phyloP scores from a whole-genome alignment of 2,329 filamentous ascomycete species.

The Arthrinium puccinioides region DNA sequence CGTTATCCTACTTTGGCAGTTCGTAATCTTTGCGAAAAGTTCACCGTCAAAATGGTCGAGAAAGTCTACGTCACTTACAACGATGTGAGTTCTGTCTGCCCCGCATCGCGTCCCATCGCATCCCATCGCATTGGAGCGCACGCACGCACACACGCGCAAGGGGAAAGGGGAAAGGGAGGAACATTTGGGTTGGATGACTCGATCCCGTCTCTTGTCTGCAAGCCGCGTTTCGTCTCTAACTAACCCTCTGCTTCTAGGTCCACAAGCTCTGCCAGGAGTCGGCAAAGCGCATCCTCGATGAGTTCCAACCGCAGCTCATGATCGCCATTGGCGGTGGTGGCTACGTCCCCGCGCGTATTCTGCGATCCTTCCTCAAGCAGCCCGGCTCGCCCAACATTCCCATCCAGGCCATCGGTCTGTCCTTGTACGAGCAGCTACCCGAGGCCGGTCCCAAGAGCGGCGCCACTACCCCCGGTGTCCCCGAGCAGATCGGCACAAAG shows the following conservation, averaged over 20 bases:
- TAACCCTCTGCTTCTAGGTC: conserved; percentile 49
- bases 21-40: too few relatives aligned
- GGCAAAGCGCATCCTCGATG: conserved; percentile 71
- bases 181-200: too few relatives aligned
- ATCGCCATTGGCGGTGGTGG: conserved; percentile 97
- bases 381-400: conserved; percentile 87
- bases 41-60: conserved; percentile 60
- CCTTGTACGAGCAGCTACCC: conserved; percentile 82
- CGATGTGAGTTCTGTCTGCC: conserved; percentile 52
- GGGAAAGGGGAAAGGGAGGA: too few relatives aligned
- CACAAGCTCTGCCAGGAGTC: conserved; percentile 94
- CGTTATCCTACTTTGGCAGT: too few relatives aligned
- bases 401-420: conserved; percentile 97
- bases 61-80: conserved; percentile 91
- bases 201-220: too few relatives aligned
- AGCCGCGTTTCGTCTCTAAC: too few relatives aligned
- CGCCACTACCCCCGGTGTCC: conserved; percentile 32
- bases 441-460: conserved; percentile 42
- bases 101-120: conserved; percentile 5
- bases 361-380: conserved; percentile 94
- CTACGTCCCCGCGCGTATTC: conserved; percentile 93
- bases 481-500: conserved; percentile 82
- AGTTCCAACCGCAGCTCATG: conserved; percentile 91
- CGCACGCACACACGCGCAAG: too few relatives aligned
- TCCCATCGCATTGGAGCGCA: background rate